Evolutionary conservation across 2,329 filamentous ascomycete genomes (phyloP).

Genomic region (Paraphoma chrysanthemicola): DNA sequence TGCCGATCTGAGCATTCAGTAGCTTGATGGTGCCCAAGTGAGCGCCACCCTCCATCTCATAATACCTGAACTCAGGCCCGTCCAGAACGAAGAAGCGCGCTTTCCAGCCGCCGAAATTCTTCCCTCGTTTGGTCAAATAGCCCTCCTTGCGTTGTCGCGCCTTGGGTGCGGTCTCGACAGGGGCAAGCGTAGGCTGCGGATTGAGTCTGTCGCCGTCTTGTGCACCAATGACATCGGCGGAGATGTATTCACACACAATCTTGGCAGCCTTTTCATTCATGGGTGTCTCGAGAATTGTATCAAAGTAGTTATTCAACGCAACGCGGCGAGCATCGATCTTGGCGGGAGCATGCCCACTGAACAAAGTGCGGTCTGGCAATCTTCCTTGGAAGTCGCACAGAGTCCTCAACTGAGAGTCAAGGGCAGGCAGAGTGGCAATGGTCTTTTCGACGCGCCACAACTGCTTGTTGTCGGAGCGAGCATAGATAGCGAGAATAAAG

Average conservation of each 20-base stretch:
- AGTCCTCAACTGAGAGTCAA: constrained; percentile 83
- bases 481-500: constrained; percentile 87
- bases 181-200: constrained; percentile 60
- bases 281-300: constrained; percentile 80
- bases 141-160: constrained; percentile 79
- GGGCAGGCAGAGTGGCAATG: constrained; percentile 75
- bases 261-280: constrained; percentile 79
- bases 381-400: constrained; percentile 74
- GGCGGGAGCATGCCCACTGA: constrained; percentile 90
- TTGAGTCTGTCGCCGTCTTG: constrained; percentile 61
- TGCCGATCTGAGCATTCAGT: constrained; percentile 88
- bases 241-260: constrained; percentile 87
- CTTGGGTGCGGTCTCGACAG: constrained; percentile 49
- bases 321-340: constrained; percentile 86
- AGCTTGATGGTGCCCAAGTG: constrained; percentile 95
- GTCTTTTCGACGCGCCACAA: constrained; percentile 97
- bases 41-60: constrained; percentile 86
- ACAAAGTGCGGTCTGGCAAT: constrained; percentile 84
- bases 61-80: constrained; percentile 81
- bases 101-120: constrained; percentile 99
- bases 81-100: constrained; percentile 76
- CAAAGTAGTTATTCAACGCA: constrained; percentile 85
- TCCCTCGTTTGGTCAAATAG: constrained; percentile 94
- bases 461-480: constrained; percentile 76
- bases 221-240: constrained; percentile 67